A percentile compares a stretch with the other conserved stretches of the same genome.
Evolutionary conservation across 768 basidiomycete species (phyloP).

Genomic region (Sutorius australiensis): DNA sequence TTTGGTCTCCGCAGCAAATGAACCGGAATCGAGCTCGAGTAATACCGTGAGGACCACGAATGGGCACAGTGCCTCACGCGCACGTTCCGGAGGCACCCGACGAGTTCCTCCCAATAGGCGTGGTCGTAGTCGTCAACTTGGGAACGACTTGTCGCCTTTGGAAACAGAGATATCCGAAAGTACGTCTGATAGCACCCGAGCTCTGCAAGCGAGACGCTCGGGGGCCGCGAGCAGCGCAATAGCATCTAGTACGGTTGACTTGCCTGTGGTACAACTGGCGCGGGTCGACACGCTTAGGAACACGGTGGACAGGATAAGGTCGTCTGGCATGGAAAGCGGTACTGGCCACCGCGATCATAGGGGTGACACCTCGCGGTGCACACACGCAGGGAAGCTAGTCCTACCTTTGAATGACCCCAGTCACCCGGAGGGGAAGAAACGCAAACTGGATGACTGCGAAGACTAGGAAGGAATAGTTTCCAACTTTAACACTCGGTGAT

Average conservation of each 20-base stretch:
- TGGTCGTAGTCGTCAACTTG: background rate
- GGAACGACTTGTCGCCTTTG: background rate
- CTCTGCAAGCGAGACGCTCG: no score
- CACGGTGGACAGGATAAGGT: background rate
- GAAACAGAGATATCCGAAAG: background rate
- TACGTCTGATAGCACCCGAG: background rate
- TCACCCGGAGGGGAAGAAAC: conserved; percentile 18
- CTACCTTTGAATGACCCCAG: background rate
- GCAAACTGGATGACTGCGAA: conserved; percentile 17
- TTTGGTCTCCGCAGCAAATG: background rate
- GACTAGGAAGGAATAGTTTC: background rate
- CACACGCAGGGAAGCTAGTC: no score
- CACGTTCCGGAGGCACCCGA: background rate
- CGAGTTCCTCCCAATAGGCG: background rate
- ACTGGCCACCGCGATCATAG: background rate
- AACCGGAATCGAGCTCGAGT: background rate
- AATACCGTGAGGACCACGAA: background rate
- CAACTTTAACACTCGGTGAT: background rate
- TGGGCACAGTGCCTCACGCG: background rate
- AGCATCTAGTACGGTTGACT: background rate
- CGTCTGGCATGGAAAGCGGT: background rate
- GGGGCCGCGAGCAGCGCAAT: background rate
- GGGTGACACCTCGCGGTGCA: background rate
- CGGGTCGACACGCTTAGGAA: background rate
- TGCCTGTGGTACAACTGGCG: background rate